Base-by-base conservation (phyloP, 2,329 filamentous ascomycete species). In the Teratosphaeria epicoccoides region DNA sequence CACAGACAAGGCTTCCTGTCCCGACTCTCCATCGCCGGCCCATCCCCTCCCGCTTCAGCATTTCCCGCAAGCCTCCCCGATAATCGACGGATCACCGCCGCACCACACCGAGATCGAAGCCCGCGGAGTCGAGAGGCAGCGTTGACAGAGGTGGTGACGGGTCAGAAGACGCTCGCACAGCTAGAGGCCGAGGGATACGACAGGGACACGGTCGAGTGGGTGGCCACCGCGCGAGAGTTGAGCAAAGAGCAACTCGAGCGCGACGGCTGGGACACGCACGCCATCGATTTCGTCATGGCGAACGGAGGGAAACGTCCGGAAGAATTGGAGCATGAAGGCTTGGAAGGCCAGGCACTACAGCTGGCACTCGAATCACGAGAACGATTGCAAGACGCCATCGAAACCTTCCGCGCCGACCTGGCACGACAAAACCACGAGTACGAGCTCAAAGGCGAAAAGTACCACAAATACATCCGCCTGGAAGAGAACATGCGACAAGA, bases 1-100 rank as follows among this genome's bases (percentile, higher is more conserved):
- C 88, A 94, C 71, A 83, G 86, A 59, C 79, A 85, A 53, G 90
- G 90, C 60, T 89, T 91, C 73, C 73, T 96, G 61, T 84, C 84
- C 49, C 81, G 83, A 60, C 84, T 96, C 54, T 85, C 87, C 58
- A 85, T 89, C 56, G 83, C 76, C 59, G 86, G 86, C 0, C 74
- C 79, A 5, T 71, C 71, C 48, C 82, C 82, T 24, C 79, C 79
- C 24, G 61, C 62, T 20, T 62, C 63, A 25, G 60, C 59, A 47
- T 66, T 67, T 45, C 63, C 62, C 33, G 53, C 61, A 29, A 59
- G 59, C 43, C 54, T 59, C 24, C 57, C 59, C 44, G 63, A 67
- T 47, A 60, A 62, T 51, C 61, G 55, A 48, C 54, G 53, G 54
- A 55, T 63, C 50, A 63, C 56, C 17, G 59, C 53, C 49, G 63